phyloP scores from a whole-genome alignment of 305 asterid genomes.

The Fraxinus velutina region DNA sequence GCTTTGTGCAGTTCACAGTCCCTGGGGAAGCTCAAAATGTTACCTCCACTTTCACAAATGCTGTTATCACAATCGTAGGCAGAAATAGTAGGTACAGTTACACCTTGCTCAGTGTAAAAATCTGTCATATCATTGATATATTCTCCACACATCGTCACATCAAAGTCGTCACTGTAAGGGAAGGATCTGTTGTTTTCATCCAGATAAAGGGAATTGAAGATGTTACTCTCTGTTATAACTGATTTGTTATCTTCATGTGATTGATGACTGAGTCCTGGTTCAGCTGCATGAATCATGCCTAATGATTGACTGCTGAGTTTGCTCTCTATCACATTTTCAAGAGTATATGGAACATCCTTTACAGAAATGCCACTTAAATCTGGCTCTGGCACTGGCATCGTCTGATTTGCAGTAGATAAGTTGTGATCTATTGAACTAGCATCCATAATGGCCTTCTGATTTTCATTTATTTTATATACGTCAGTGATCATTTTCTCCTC shows the following conservation, averaged over 20 bases:
- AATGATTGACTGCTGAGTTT: constrained; percentile 30
- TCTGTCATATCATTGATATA: constrained; percentile 32
- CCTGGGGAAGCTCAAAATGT: constrained; percentile 35
- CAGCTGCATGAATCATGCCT: constrained; percentile 31
- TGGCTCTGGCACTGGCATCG: constrained; percentile 23
- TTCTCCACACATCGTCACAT: constrained; percentile 20
- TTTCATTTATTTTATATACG: constrained; percentile 22
- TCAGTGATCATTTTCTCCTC: constrained; percentile 33
- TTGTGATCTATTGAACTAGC: constrained; percentile 28
- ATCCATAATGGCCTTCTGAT: constrained; percentile 28
- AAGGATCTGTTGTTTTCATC: constrained; percentile 35
- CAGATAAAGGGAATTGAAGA: constrained; percentile 26
- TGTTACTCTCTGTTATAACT: constrained; percentile 26
- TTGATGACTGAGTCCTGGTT: constrained; percentile 28
- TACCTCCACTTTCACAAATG: constrained; percentile 27
- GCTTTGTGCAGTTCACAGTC: constrained; percentile 49
- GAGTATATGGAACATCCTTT: constrained; percentile 21
- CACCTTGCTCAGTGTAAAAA: constrained; percentile 33
- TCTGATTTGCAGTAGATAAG: constrained; percentile 27
- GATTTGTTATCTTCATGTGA: constrained; percentile 35
- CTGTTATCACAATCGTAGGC: constrained; percentile 29
- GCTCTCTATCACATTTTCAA: constrained; percentile 28
- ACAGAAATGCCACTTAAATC: constrained; percentile 38
- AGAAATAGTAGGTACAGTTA: constrained; percentile 17
- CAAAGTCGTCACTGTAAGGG: constrained; percentile 29